These are phyloP conservation scores for Plectosphaerella sp. DNA, from an alignment of 2,329 filamentous ascomycete genomes.

Conservation along the genomic window DNA sequence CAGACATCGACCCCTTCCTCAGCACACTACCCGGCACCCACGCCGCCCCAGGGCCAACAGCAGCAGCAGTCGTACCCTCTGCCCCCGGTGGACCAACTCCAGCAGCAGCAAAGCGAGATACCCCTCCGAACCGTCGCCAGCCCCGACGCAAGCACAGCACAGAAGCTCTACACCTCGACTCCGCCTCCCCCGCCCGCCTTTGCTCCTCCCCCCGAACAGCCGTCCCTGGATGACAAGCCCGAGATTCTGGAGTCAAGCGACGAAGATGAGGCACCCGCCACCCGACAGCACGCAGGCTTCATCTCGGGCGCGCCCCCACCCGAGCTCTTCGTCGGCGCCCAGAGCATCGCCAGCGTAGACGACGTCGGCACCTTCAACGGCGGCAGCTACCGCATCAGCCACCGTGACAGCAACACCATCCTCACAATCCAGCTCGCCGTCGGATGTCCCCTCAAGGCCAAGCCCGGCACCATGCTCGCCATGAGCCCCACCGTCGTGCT, in stretches of 20 bases:
- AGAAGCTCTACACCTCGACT: conserved; percentile 15
- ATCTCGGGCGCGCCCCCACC: conserved; percentile 34
- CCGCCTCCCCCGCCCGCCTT: neutral
- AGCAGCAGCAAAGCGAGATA: conserved; percentile 19
- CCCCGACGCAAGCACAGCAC: conserved; percentile 8
- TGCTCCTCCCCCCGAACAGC: conserved; percentile 20
- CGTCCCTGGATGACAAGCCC: conserved; percentile 20
- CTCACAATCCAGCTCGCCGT: conserved; percentile 86
- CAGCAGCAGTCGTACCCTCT: conserved; percentile 22
- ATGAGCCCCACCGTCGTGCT: conserved; percentile 89
- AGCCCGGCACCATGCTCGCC: conserved; percentile 86
- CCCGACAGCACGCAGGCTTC: conserved; percentile 26
- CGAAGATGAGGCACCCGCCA: conserved; percentile 14
- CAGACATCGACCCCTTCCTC: conserved; percentile 8
- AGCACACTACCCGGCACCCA: conserved; percentile 23
- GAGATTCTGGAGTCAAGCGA: conserved; percentile 12
- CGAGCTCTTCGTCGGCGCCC: conserved; percentile 59
- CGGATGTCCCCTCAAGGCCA: conserved; percentile 76
- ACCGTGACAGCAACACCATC: conserved; percentile 86
- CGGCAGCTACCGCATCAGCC: conserved; percentile 88
- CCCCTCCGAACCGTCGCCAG: conserved; percentile 8
- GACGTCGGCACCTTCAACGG: conserved; percentile 97
- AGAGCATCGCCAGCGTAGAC: conserved; percentile 53
- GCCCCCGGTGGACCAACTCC: conserved; percentile 23
- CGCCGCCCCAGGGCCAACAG: conserved; percentile 14